These are phyloP conservation scores for Phylloporus scabripes DNA, from an alignment of 768 basidiomycete genomes.

Conservation along the genomic window DNA sequence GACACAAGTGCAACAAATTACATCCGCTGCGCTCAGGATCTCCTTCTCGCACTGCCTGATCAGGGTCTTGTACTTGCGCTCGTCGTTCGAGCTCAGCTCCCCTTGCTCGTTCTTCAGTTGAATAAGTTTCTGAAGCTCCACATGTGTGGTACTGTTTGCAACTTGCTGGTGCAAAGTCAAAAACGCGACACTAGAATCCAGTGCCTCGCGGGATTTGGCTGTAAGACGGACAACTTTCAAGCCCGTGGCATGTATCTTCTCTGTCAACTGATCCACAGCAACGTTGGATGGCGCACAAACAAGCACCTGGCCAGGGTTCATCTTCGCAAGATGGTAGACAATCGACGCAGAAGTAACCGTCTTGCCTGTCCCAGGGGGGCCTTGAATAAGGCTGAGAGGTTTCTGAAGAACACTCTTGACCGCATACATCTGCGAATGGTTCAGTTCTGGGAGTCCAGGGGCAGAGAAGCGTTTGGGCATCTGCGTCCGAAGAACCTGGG, in stretches of 20 bases:
- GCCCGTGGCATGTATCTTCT: slow-evolving; percentile 99
- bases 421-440: slow-evolving; percentile 99
- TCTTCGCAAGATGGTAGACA: slow-evolving; percentile 97
- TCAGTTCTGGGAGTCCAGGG: slow-evolving; percentile 94
- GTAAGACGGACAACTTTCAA: slow-evolving; percentile 97
- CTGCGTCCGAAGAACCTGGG: slow-evolving; percentile 82
- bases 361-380: slow-evolving; percentile 97
- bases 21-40: slow-evolving; percentile 90
- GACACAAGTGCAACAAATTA: slow-evolving; percentile 98
- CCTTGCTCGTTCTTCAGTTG: slow-evolving; percentile 97
- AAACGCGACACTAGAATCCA: slow-evolving; percentile 93
- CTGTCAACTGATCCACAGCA: slow-evolving; percentile 97
- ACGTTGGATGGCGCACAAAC: slow-evolving; percentile 99
- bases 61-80: slow-evolving; percentile 95
- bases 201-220: slow-evolving; percentile 95
- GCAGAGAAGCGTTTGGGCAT: slow-evolving; percentile 99
- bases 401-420: slow-evolving; percentile 99
- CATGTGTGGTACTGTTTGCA: slow-evolving; percentile 91
- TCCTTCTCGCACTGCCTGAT: slow-evolving; percentile 97
- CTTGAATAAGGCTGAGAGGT: slow-evolving; percentile 95
- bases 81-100: slow-evolving; percentile 93
- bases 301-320: slow-evolving; percentile 99
- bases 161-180: slow-evolving; percentile 97
- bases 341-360: slow-evolving; percentile 99
- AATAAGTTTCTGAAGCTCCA: slow-evolving; percentile 96